Conservation (phyloP, 2,329 filamentous ascomycete species). For the Blastomyces percursus region DNA sequence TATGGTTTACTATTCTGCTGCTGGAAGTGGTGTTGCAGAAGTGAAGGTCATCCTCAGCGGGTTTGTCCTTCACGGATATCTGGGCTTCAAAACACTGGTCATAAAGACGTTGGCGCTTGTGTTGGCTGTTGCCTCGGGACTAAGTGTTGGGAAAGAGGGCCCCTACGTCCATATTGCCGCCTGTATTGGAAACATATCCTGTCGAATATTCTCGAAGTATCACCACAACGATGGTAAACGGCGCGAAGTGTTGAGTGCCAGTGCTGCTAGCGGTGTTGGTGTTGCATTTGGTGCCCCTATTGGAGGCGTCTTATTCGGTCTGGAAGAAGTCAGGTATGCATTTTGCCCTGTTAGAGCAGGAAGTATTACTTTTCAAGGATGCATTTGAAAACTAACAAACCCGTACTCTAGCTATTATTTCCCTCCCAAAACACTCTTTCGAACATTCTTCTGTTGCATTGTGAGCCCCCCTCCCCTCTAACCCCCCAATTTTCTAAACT, state of each 20-base stretch:
- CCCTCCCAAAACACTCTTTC: slow-evolving; percentile 89
- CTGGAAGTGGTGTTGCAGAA: slow-evolving; percentile 91
- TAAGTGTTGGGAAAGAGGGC: slow-evolving; percentile 89
- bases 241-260: slow-evolving; percentile 82
- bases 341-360: background rate
- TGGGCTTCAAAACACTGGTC: slow-evolving; percentile 75
- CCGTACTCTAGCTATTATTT: slow-evolving; percentile 66
- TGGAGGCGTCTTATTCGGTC: slow-evolving; percentile 83
- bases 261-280: slow-evolving; percentile 81
- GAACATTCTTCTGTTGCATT: slow-evolving; percentile 98
- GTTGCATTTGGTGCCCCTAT: slow-evolving; percentile 91
- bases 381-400: background rate
- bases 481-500: background rate
- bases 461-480: slow-evolving; percentile 41
- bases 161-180: slow-evolving; percentile 97
- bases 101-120: slow-evolving; percentile 77
- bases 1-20: slow-evolving; percentile 92
- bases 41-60: slow-evolving; percentile 97
- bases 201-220: slow-evolving; percentile 89
- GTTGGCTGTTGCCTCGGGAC: slow-evolving; percentile 79
- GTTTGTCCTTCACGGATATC: slow-evolving; percentile 90
- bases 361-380: background rate
- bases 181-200: slow-evolving; percentile 89
- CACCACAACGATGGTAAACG: slow-evolving; percentile 88
- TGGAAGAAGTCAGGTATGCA: slow-evolving; percentile 67